A percentile compares a stretch with the other conserved stretches of the same genome.
These are phyloP conservation scores for Prinsepia uniflora DNA, from an alignment of 306 rosid genomes.

Conservation along the genomic window DNA sequence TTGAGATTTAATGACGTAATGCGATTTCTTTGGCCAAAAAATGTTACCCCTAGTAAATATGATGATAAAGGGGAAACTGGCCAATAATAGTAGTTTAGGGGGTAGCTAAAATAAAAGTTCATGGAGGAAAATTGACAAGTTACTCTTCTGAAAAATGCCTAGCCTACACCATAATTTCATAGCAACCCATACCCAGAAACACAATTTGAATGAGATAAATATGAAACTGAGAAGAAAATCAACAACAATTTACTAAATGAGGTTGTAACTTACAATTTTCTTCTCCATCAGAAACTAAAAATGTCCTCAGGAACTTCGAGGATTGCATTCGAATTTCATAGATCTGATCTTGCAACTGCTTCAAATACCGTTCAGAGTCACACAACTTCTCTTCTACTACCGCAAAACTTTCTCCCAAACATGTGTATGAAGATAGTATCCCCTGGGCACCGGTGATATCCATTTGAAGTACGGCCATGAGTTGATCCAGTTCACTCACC, in stretches of 20 bases:
- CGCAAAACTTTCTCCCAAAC: slow-evolving; percentile 35
- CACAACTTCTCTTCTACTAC: slow-evolving; percentile 46
- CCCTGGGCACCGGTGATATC: slow-evolving; percentile 41
- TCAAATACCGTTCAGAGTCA: slow-evolving; percentile 47
- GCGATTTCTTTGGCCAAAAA: too few species aligned
- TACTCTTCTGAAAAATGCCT: not conserved
- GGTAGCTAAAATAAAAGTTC: too few species aligned
- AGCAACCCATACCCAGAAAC: slow-evolving; percentile 4
- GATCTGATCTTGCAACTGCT: slow-evolving; percentile 58
- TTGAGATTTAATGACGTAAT: too few species aligned
- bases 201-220: slow-evolving; percentile 10
- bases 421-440: slow-evolving; percentile 33
- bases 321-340: slow-evolving; percentile 66
- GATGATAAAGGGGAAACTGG: too few species aligned
- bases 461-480: slow-evolving; percentile 45
- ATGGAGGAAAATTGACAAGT: too few species aligned
- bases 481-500: slow-evolving; percentile 51
- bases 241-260: not conserved
- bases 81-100: too few species aligned
- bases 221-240: not conserved
- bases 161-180: not conserved
- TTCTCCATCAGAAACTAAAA: slow-evolving; percentile 39
- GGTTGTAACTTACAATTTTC: slow-evolving; percentile 44
- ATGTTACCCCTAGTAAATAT: too few species aligned
- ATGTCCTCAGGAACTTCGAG: slow-evolving; percentile 42